Evolutionary conservation across 2,329 filamentous ascomycete genomes (phyloP).

Genomic region (Penicillium sp.): DNA sequence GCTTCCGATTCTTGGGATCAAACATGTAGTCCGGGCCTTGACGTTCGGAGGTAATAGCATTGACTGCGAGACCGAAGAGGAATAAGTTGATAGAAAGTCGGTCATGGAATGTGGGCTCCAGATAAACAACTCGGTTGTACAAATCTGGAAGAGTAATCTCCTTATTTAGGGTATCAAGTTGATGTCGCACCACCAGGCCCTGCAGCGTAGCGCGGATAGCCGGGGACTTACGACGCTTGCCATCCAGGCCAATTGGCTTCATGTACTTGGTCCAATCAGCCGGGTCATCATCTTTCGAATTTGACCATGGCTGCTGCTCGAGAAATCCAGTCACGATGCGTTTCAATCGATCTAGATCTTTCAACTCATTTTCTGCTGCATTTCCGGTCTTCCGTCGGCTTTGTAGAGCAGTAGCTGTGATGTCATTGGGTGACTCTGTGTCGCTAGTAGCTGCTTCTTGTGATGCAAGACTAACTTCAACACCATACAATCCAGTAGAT

Average conservation of each 20-base stretch:
- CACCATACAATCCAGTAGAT: constrained; percentile 78
- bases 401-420: constrained; percentile 36
- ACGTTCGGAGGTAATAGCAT: constrained; percentile 85
- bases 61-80: constrained; percentile 79
- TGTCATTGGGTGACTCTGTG: constrained; percentile 37
- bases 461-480: constrained; percentile 63
- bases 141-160: constrained; percentile 72
- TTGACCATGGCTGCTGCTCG: constrained; percentile 77
- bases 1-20: constrained; percentile 71
- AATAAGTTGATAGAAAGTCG: constrained; percentile 83
- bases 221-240: constrained; percentile 48
- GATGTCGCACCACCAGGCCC: constrained; percentile 80
- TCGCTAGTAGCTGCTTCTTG: constrained; percentile 43
- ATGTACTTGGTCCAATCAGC: constrained; percentile 76
- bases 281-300: constrained; percentile 61
- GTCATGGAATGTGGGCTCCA: constrained; percentile 85
- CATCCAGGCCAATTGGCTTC: constrained; percentile 62
- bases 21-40: constrained; percentile 88
- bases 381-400: constrained; percentile 44
- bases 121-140: constrained; percentile 69
- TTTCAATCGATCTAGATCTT: constrained; percentile 69
- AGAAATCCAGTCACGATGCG: constrained; percentile 72
- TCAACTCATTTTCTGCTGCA: constrained; percentile 58
- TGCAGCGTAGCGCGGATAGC: constrained; percentile 71
- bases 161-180: constrained; percentile 68